Evolutionary conservation across 495 filamentous ascomycete species (phyloP).

Genomic region (Cercophora sp.): DNA sequence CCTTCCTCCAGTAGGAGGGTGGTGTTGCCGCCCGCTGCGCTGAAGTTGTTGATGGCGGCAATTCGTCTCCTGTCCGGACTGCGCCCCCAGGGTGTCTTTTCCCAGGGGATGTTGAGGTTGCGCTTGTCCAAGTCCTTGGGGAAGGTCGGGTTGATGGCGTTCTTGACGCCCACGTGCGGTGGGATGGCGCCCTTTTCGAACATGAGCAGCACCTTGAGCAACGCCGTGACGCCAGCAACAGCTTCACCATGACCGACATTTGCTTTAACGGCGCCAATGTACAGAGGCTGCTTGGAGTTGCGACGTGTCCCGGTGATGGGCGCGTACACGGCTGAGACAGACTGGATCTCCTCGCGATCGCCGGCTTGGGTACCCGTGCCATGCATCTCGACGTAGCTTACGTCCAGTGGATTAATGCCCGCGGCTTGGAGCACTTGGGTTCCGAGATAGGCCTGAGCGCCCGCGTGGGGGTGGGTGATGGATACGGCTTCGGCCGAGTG

Average conservation of each 20-base stretch:
- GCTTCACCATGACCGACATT: slow-evolving; percentile 78
- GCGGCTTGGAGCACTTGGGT: slow-evolving; percentile 54
- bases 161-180: slow-evolving; percentile 72
- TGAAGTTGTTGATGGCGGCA: slow-evolving; percentile 53
- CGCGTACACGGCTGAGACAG: slow-evolving; percentile 64
- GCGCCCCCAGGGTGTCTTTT: slow-evolving; percentile 23
- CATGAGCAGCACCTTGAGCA: slow-evolving; percentile 76
- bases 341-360: slow-evolving; percentile 62
- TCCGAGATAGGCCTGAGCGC: slow-evolving; percentile 58
- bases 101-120: slow-evolving; percentile 8
- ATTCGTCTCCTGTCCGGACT: slow-evolving; percentile 36
- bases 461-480: slow-evolving; percentile 62
- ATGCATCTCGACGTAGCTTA: slow-evolving; percentile 71
- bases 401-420: slow-evolving; percentile 53
- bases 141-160: slow-evolving; percentile 42
- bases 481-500: slow-evolving; percentile 57
- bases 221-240: slow-evolving; percentile 63
- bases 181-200: slow-evolving; percentile 68
- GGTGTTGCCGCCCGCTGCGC: slow-evolving; percentile 54
- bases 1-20: slow-evolving; percentile 50
- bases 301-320: slow-evolving; percentile 33
- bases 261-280: slow-evolving; percentile 70
- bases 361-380: slow-evolving; percentile 73
- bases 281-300: slow-evolving; percentile 54
- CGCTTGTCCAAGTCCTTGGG: slow-evolving; percentile 9